Percentiles rank a stretch among this genome's conserved stretches.
Evolutionary conservation across 2,329 filamentous ascomycete genomes (phyloP).

Genomic region (Xylaria sp.): DNA sequence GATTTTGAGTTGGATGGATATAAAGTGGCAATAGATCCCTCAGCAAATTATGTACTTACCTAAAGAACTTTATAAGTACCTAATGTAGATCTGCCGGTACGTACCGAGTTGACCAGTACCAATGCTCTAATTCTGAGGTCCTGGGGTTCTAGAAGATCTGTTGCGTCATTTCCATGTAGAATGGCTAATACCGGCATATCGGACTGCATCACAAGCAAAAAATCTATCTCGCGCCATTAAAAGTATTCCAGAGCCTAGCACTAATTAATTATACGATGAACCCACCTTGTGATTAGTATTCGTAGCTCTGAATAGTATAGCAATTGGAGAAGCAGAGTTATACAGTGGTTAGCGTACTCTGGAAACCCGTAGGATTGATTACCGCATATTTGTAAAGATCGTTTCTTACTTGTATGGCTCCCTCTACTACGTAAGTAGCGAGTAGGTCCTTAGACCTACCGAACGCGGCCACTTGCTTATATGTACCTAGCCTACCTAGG

Average conservation of each 20-base stretch:
- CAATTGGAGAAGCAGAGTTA: not conserved
- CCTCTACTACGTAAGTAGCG: too few species aligned
- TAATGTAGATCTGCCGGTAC: too few species aligned
- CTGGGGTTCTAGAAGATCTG: not conserved
- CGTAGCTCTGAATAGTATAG: not conserved
- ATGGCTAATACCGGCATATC: slow-evolving; percentile 24
- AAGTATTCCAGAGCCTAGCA: too few species aligned
- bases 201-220: not conserved
- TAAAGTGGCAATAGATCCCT: too few species aligned
- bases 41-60: too few species aligned
- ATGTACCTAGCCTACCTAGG: not conserved
- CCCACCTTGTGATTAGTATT: not conserved
- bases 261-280: not conserved
- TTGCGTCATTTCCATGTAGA: slow-evolving; percentile 32
- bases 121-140: slow-evolving; percentile 2
- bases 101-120: too few species aligned
- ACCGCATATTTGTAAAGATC: not conserved
- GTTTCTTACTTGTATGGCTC: too few species aligned
- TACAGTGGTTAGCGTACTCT: not conserved
- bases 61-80: too few species aligned
- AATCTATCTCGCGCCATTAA: too few species aligned
- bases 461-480: not conserved
- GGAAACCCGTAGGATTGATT: not conserved
- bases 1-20: too few species aligned
- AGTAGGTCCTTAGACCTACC: not conserved